Conservation (phyloP, 768 basidiomycete species). For the Trametes maxima region DNA sequence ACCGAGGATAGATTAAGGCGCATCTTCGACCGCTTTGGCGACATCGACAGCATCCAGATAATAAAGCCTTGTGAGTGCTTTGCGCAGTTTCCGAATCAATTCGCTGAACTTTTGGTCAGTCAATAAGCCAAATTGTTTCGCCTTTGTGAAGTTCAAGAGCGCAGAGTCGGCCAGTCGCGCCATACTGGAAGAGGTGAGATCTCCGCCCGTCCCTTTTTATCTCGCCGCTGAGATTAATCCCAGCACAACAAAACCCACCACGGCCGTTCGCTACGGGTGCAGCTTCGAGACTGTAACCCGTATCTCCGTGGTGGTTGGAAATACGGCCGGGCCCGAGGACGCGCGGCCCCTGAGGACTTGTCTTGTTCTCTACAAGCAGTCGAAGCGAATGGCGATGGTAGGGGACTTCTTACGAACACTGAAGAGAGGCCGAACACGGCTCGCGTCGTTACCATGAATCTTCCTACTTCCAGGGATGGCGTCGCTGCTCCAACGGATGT, state of each 20-base stretch:
- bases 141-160: slow-evolving; percentile 74
- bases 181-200: slow-evolving; percentile 59
- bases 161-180: slow-evolving; percentile 67
- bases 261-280: slow-evolving; percentile 75
- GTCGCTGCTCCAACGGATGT: not conserved
- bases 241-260: slow-evolving; percentile 72
- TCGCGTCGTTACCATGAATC: not conserved
- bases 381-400: not conserved
- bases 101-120: slow-evolving; percentile 39
- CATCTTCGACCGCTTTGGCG: slow-evolving; percentile 66
- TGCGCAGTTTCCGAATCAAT: not conserved
- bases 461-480: not conserved
- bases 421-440: not conserved
- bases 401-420: not conserved
- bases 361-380: slow-evolving; percentile 20
- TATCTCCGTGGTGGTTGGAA: slow-evolving; percentile 50
- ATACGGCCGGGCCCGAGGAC: slow-evolving; percentile 41
- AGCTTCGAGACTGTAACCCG: slow-evolving; percentile 69
- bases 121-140: slow-evolving; percentile 70
- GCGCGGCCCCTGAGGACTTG: slow-evolving; percentile 36
- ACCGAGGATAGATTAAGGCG: slow-evolving; percentile 60
- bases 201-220: not conserved
- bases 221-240: not conserved
- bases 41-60: slow-evolving; percentile 64
- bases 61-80: slow-evolving; percentile 59